Percentiles rank a stretch among this genome's conserved stretches.
Evolutionary conservation across 192 early-diverging fungal genomes (phyloP).

Genomic region (Umbelopsis isabellina): DNA sequence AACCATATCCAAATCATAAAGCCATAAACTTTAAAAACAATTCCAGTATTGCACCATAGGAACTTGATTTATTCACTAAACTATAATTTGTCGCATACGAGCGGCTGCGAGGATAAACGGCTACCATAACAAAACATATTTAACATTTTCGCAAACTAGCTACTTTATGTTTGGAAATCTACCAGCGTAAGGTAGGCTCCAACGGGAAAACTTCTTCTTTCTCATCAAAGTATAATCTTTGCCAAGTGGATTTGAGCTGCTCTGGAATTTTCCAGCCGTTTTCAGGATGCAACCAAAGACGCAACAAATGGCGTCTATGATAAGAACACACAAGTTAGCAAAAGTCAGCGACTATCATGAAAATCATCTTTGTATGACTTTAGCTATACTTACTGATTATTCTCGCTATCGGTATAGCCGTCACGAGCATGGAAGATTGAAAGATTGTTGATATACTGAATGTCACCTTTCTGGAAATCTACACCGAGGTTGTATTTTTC

Average conservation of each 20-base stretch:
- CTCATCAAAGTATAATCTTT: conserved; percentile 27
- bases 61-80: too few species aligned
- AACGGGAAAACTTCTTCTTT: conserved; percentile 27
- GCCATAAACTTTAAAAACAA: too few species aligned
- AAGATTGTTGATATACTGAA: conserved; percentile 34
- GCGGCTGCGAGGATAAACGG: too few species aligned
- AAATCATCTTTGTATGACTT: neutral
- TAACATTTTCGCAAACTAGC: too few species aligned
- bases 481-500: conserved; percentile 30
- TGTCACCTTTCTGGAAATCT: conserved; percentile 34
- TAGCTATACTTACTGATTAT: conserved; percentile 27
- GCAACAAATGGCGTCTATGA: conserved; percentile 30
- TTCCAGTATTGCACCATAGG: too few species aligned
- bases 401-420: conserved; percentile 28
- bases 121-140: too few species aligned
- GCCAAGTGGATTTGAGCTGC: conserved; percentile 25
- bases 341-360: neutral
- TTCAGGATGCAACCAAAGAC: conserved; percentile 36
- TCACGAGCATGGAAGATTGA: conserved; percentile 37
- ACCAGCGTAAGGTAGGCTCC: conserved; percentile 30
- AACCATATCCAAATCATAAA: too few species aligned
- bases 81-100: too few species aligned
- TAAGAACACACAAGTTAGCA: neutral
- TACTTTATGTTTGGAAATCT: neutral
- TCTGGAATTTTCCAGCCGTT: conserved; percentile 27